Evolutionary conservation across 2,329 filamentous ascomycete genomes (phyloP).

Genomic region (Ascochyta clinopodiicola): DNA sequence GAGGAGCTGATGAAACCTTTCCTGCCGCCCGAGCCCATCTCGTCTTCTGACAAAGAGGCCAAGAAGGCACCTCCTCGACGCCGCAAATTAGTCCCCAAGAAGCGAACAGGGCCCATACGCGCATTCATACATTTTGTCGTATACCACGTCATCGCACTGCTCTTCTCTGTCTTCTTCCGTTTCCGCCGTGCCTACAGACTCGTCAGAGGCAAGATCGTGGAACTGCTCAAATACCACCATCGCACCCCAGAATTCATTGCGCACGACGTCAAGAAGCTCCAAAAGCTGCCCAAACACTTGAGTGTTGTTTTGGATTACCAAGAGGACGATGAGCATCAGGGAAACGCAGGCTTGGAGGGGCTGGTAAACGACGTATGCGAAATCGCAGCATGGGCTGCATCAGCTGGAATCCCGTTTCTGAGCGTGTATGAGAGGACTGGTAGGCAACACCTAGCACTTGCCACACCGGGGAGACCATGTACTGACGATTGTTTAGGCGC

Average conservation of each 20-base stretch:
- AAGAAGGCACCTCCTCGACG: constrained; percentile 21
- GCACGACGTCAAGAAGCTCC: constrained; percentile 79
- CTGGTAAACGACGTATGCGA: constrained; percentile 91
- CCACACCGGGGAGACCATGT: not conserved
- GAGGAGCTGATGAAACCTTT: constrained; percentile 60
- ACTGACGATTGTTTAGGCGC: constrained; percentile 64
- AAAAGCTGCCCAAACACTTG: constrained; percentile 80
- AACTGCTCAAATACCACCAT: constrained; percentile 92
- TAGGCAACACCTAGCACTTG: constrained; percentile 52
- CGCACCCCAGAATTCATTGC: constrained; percentile 91
- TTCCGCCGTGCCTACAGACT: constrained; percentile 80
- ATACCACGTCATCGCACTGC: constrained; percentile 73
- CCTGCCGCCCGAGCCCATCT: constrained; percentile 55
- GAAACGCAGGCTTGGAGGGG: constrained; percentile 77
- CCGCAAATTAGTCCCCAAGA: constrained; percentile 50
- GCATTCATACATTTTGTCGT: constrained; percentile 70
- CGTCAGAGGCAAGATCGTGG: constrained; percentile 76
- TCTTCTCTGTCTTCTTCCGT: constrained; percentile 90
- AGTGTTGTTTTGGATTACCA: constrained; percentile 84
- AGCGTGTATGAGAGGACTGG: constrained; percentile 93
- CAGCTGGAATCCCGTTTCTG: constrained; percentile 83
- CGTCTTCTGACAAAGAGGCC: constrained; percentile 22
- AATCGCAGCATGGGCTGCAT: constrained; percentile 89
- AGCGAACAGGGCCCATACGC: constrained; percentile 60
- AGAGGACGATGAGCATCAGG: constrained; percentile 64